Percentiles rank a stretch among this genome's conserved stretches.
These are phyloP conservation scores for Botrytis squamosa DNA, from an alignment of 2,329 filamentous ascomycete genomes.

Conservation along the genomic window DNA sequence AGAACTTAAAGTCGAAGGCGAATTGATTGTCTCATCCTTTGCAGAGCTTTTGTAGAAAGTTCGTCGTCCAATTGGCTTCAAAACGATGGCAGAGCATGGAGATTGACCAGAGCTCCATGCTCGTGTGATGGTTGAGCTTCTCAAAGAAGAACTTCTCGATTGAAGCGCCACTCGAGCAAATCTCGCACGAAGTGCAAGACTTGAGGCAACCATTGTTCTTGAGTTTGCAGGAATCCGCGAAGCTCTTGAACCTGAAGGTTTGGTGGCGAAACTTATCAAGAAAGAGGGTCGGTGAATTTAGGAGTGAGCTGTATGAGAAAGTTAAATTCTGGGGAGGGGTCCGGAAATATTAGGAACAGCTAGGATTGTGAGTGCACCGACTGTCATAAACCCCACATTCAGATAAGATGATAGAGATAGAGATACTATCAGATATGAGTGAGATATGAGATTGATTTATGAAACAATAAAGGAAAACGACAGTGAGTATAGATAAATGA, in stretches of 20 bases:
- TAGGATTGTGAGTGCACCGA: not conserved
- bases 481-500: not conserved
- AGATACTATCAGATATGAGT: not conserved
- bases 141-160: constrained; percentile 23
- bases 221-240: constrained; percentile 12
- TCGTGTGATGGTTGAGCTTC: constrained; percentile 28
- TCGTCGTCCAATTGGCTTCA: constrained; percentile 30
- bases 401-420: constrained; percentile 9
- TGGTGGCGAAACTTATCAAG: not conserved
- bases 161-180: constrained; percentile 30
- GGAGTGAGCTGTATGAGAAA: constrained; percentile 9
- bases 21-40: constrained; percentile 33
- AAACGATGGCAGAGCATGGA: constrained; percentile 21
- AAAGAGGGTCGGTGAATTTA: not conserved
- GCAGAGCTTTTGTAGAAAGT: constrained; percentile 39
- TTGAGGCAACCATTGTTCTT: constrained; percentile 32
- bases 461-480: not conserved
- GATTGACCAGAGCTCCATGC: constrained; percentile 31
- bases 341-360: constrained; percentile 26
- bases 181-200: constrained; percentile 31
- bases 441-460: not conserved
- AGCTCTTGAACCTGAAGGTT: constrained; percentile 6
- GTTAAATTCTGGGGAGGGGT: constrained; percentile 27
- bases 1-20: constrained; percentile 26
- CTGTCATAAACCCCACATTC: constrained; percentile 7